Percentiles rank a stretch among this genome's conserved stretches.
Evolutionary conservation across 1,284 basidiomycete species (phyloP).

Genomic region (Cutaneotrichosporon sp.): DNA sequence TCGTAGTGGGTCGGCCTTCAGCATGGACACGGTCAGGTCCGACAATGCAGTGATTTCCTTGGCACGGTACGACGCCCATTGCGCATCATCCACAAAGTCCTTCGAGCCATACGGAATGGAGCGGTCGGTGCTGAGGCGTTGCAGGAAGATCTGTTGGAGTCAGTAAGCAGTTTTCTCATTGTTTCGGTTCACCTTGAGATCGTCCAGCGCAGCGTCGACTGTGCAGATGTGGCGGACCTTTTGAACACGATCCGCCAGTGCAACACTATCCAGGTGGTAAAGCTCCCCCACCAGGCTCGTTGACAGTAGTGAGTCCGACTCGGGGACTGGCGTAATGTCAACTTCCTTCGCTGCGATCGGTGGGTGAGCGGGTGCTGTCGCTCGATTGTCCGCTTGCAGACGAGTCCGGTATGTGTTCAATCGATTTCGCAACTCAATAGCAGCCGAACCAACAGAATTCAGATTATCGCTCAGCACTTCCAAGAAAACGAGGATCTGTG

Average conservation of each 20-base stretch:
- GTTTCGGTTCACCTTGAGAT: constrained; percentile 77
- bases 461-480: constrained; percentile 78
- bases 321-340: not conserved
- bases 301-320: not conserved
- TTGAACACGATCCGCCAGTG: constrained; percentile 13
- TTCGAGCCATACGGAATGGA: constrained; percentile 78
- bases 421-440: constrained; percentile 62
- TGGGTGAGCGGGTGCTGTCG: not conserved
- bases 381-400: constrained; percentile 6
- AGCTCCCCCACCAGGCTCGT: not conserved
- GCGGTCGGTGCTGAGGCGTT: constrained; percentile 79
- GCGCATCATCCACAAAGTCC: constrained; percentile 75
- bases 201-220: constrained; percentile 69
- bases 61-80: constrained; percentile 78
- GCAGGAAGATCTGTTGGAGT: constrained; percentile 85
- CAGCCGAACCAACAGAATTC: constrained; percentile 64
- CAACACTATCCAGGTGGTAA: constrained; percentile 6
- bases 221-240: constrained; percentile 23
- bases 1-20: constrained; percentile 17
- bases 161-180: no score
- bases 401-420: constrained; percentile 12
- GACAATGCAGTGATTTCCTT: constrained; percentile 79
- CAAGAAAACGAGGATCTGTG: constrained; percentile 82
- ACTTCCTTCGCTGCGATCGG: not conserved
- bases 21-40: constrained; percentile 7